Base-by-base conservation (phyloP, 2,329 filamentous ascomycete species). In the Dactylellina leptospora region DNA sequence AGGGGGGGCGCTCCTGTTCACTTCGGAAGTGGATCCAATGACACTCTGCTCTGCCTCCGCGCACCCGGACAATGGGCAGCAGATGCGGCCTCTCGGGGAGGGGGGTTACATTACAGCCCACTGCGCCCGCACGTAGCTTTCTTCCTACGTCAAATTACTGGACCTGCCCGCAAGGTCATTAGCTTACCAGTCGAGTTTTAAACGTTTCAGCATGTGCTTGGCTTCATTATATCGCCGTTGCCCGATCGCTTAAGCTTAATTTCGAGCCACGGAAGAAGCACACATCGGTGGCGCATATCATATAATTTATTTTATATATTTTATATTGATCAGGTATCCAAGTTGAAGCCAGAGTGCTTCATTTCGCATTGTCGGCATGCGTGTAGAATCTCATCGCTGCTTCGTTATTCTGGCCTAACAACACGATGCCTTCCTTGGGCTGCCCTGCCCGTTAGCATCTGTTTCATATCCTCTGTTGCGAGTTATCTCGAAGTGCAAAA, bases 401-500 rank as follows among this genome's bases (percentile, higher is more conserved):
- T 28, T 71, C 58, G 11, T 51, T 64, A 18, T 22, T 54, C 36
- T 68, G 54, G 23, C 40, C 53, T 11, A 47, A 54, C 23, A 64
- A 53, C 30, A 72, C 53, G 28, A 72, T 60, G 8, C 68, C 68
- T 33, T 72, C 68, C 6, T 59, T 50, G 48, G 68, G 68, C 68
- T 72, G 10, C 42, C 28, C 6, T 27, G 40, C 40, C 18, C 38
- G 42, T 25, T 4, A 33, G 3, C 18, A n/a, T 25, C 16, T 38
- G 23, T 47, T 33, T 16, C 33, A 53, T 40, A 40, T 40, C 13
- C 18, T 40, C 28, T 16, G 36, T 40, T n/a, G 36, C 36, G 13
- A n/a, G 36, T 40, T 40, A 16, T 4, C 13, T 40, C 5, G 4
- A 40, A 38, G 36, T 11, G 36, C 36, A 40, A 11, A 18, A 53